Conservation (phyloP, 2,329 filamentous ascomycete genomes). For the Aspergillus piperis region DNA sequence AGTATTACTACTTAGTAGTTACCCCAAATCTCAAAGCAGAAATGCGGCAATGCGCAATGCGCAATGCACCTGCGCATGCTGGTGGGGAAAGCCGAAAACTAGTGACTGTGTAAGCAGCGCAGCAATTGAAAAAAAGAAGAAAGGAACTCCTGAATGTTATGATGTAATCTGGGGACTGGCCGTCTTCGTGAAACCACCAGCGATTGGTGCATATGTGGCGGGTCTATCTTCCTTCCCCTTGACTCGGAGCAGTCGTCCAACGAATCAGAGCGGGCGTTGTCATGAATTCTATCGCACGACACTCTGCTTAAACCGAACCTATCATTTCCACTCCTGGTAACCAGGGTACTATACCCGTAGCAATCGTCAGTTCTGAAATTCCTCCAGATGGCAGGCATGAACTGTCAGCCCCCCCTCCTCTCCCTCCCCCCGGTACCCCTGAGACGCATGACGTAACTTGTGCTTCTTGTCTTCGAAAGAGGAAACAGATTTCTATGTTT, state of each 20-base stretch:
- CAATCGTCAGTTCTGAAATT: not conserved
- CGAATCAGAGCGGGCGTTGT: not conserved
- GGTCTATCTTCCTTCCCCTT: conserved; percentile 3
- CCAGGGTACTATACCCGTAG: not conserved
- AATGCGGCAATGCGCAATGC: not conserved
- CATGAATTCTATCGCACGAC: not conserved
- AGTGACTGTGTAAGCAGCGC: too few relatives aligned
- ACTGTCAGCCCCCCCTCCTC: not conserved
- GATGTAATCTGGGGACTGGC: conserved; percentile 1
- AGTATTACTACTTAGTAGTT: too few relatives aligned
- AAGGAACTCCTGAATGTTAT: not conserved
- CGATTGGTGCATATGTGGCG: not conserved
- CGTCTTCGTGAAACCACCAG: not conserved
- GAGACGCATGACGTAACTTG: conserved; percentile 1
- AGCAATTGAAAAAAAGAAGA: not conserved
- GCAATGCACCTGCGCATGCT: too few relatives aligned
- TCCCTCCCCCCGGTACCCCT: not conserved
- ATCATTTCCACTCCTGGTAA: conserved; percentile 7
- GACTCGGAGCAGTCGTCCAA: conserved; percentile 8
- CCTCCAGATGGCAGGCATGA: conserved; percentile 1
- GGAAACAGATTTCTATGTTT: not conserved
- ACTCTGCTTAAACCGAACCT: not conserved
- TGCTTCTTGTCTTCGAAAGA: not conserved
- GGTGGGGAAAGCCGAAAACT: too few relatives aligned
- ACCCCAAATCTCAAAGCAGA: not conserved